Conservation (phyloP, 1,284 basidiomycete genomes). For the Lentinus polychrous region DNA sequence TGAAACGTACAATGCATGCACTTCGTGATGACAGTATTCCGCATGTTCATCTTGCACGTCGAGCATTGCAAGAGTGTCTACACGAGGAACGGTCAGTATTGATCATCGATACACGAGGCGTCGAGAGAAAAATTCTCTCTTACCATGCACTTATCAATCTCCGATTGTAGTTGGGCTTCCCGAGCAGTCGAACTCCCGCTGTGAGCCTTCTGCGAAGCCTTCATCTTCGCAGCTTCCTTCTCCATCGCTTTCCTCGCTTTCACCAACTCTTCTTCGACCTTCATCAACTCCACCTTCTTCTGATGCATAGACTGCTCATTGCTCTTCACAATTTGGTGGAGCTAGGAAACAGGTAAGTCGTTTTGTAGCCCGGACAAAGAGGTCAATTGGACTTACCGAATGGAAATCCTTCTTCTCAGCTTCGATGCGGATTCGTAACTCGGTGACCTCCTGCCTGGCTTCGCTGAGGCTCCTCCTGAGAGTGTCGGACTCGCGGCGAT, state of each 20-base stretch:
- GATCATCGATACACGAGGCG: neutral
- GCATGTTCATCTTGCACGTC: constrained; percentile 81
- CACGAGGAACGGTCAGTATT: neutral
- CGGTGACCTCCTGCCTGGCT: neutral
- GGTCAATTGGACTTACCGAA: neutral
- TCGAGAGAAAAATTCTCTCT: constrained; percentile 19
- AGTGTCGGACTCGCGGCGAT: neutral
- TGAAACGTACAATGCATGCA: constrained; percentile 85
- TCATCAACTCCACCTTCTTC: constrained; percentile 13
- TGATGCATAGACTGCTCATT: no score
- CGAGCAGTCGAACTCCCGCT: constrained; percentile 24
- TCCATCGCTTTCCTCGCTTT: constrained; percentile 47
- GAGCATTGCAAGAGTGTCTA: constrained; percentile 89
- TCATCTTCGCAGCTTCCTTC: constrained; percentile 38
- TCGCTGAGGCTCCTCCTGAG: neutral
- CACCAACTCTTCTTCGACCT: constrained; percentile 27
- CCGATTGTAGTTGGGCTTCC: constrained; percentile 36
- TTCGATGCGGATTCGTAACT: neutral
- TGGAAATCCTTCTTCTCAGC: neutral
- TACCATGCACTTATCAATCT: constrained; percentile 64
- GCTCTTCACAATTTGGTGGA: no score
- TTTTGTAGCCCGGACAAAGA: neutral
- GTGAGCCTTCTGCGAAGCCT: constrained; percentile 25
- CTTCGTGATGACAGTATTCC: constrained; percentile 84
- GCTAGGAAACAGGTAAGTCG: neutral